phyloP scores from a whole-genome alignment of 306 rosid genomes.

The Vigna hirtella region DNA sequence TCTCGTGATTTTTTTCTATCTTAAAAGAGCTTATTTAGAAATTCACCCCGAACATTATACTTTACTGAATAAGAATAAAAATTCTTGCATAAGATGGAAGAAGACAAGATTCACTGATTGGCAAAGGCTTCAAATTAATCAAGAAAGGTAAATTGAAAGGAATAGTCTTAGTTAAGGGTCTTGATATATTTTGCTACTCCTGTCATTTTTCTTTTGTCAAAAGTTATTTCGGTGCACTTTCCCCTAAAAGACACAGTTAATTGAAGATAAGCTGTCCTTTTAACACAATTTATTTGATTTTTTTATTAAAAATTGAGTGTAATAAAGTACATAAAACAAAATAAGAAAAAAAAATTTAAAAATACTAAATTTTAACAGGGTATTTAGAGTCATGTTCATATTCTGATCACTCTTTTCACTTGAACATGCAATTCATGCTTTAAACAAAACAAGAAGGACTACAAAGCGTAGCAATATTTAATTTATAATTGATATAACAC shows the following conservation, averaged over 20 bases:
- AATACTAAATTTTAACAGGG: not conserved
- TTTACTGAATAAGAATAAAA: not conserved
- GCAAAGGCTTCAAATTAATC: not conserved
- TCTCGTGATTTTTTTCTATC: not conserved
- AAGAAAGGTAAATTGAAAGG: constrained; percentile 1
- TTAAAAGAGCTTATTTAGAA: too few relatives aligned
- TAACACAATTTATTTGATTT: too few relatives aligned
- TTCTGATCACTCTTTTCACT: not conserved
- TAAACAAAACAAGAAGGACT: not conserved
- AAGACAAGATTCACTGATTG: not conserved
- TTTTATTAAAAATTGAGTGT: too few relatives aligned
- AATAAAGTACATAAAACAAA: not conserved
- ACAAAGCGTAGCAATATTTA: not conserved
- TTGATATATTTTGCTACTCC: not conserved
- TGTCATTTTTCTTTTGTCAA: not conserved
- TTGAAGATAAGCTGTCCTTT: not conserved
- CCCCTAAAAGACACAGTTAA: not conserved
- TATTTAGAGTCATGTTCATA: not conserved
- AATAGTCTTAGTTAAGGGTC: not conserved
- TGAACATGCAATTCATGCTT: not conserved
- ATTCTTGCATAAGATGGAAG: not conserved
- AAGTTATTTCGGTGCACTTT: constrained; percentile 9
- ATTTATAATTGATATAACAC: not conserved
- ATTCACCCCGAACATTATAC: too few relatives aligned
- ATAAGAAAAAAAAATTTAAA: not conserved